A percentile compares a stretch with the other conserved stretches of the same genome.
Evolutionary conservation across 192 early-diverging fungal species (phyloP).

Genomic region (Rhizophagus sp.): DNA sequence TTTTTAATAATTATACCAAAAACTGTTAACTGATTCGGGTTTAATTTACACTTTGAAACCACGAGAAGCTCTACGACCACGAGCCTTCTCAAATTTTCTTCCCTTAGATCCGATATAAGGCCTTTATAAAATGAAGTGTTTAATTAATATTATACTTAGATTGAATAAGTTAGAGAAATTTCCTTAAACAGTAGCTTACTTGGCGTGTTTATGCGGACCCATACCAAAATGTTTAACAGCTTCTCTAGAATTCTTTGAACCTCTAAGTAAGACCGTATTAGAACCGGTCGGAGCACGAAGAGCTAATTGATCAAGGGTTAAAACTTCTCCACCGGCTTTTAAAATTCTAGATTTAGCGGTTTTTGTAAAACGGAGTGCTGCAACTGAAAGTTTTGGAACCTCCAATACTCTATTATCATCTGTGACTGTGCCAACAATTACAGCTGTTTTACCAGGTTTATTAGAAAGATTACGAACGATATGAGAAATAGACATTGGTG

Average conservation of each 20-base stretch:
- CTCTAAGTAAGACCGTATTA: slow-evolving; percentile 94
- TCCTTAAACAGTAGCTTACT: slow-evolving; percentile 26
- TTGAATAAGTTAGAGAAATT: not conserved
- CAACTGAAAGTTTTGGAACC: slow-evolving; percentile 87
- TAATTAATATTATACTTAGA: not conserved
- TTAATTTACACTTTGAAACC: slow-evolving; percentile 77
- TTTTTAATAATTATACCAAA: too few species aligned
- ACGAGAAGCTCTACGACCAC: slow-evolving; percentile 98
- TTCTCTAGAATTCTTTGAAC: slow-evolving; percentile 91
- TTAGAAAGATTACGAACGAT: slow-evolving; percentile 71
- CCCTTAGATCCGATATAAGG: slow-evolving; percentile 99
- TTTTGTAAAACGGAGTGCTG: slow-evolving; percentile 94
- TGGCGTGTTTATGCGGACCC: slow-evolving; percentile 46
- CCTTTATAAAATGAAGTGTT: not conserved
- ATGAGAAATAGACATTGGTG: slow-evolving; percentile 92
- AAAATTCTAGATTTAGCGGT: slow-evolving; percentile 96
- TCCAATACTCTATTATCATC: slow-evolving; percentile 93
- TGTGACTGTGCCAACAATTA: slow-evolving; percentile 95
- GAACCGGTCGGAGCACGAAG: slow-evolving; percentile 96
- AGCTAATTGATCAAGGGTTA: slow-evolving; percentile 99
- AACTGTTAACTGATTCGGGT: too few species aligned
- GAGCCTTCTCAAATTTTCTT: slow-evolving; percentile 99
- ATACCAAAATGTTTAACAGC: slow-evolving; percentile 99
- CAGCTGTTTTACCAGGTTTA: slow-evolving; percentile 85
- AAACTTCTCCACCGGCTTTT: slow-evolving; percentile 97